Evolutionary conservation across 306 rosid genomes (phyloP), one percentile per base, ranked within the genome.

Genomic region (Comarum palustre): DNA sequence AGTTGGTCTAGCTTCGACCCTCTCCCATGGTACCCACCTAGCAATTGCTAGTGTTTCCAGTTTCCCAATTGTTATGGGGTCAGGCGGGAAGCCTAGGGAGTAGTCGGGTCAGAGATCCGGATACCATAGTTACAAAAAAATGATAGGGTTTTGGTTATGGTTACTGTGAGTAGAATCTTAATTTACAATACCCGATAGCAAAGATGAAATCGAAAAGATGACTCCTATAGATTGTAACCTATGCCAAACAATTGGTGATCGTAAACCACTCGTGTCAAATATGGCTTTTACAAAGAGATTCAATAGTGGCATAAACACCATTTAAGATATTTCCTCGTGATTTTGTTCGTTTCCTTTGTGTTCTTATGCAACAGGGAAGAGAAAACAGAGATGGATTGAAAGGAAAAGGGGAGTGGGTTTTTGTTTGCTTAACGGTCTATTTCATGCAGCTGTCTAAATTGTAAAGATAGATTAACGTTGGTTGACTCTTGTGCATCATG

Each of bases 231-330:
- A 89, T 75, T 90, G 89, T 62, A 87, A 8, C 27, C 31, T 61
- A 54, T 81, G 90, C 90, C 92, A 90, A 68, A 80, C 39, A 45
- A 87, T 75, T 5, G 89, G 89, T 73, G 78, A 78, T 31, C 59
- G 54, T 32, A 77, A 85, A 1, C 84, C 19, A 73, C 82, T 80
- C 51, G 75, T 38, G 13, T 57, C 8, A 8, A 11, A 3, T 24
- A 14, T 57, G 63, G 63, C 39, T 36, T 5, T 36, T 36, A 36
- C 31, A 29, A 29, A 29, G 31, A 29, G 31, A 29, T 29, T 39
- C 10, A 39, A 39, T 6, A 2, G 22, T 22, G 31, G 22, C 60
- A 22, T 24, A 1, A 22, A 29, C 2, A 1, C 31, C 31, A 29
- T 29, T 34, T 11, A 55, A 55, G 36, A 57, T 0, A 55, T n/a